These are phyloP conservation scores for Botryotinia globosa DNA, from an alignment of 2,329 filamentous ascomycete species.

Conservation along the genomic window DNA sequence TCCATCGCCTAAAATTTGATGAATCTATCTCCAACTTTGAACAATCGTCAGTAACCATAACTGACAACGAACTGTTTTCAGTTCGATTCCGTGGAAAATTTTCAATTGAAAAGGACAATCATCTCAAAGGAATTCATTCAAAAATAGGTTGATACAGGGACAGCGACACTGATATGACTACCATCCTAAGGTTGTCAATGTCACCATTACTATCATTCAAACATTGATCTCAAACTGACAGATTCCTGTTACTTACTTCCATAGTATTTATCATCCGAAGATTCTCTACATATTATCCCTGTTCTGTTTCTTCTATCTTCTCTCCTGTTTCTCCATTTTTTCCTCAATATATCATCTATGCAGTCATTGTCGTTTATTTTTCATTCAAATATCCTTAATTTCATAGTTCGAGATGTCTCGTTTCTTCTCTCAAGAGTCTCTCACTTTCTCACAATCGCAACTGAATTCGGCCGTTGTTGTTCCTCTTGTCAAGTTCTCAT, in stretches of 20 bases:
- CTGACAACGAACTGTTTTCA: background rate
- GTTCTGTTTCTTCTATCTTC: background rate
- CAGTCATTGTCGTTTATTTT: background rate
- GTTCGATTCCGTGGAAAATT: background rate
- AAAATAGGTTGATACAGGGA: background rate
- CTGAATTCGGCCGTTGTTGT: slow-evolving; percentile 27
- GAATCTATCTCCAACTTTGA: background rate
- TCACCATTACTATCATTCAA: slow-evolving; percentile 14
- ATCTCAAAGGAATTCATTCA: background rate
- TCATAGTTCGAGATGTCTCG: slow-evolving; percentile 27
- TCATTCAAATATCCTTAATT: background rate
- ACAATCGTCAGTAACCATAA: background rate
- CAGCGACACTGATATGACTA: background rate
- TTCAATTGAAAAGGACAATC: too few relatives aligned
- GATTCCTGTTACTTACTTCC: background rate
- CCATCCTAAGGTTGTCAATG: background rate
- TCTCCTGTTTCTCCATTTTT: background rate
- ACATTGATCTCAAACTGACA: slow-evolving; percentile 11
- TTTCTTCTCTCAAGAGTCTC: slow-evolving; percentile 21
- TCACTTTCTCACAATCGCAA: slow-evolving; percentile 18
- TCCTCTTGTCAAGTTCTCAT: slow-evolving; percentile 38
- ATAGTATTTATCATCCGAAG: background rate
- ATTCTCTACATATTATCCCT: slow-evolving; percentile 1
- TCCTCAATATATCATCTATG: background rate
- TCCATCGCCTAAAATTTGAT: background rate